Base-by-base conservation (phyloP, 208 protist genomes). In the Trypanosoma melophagium region DNA sequence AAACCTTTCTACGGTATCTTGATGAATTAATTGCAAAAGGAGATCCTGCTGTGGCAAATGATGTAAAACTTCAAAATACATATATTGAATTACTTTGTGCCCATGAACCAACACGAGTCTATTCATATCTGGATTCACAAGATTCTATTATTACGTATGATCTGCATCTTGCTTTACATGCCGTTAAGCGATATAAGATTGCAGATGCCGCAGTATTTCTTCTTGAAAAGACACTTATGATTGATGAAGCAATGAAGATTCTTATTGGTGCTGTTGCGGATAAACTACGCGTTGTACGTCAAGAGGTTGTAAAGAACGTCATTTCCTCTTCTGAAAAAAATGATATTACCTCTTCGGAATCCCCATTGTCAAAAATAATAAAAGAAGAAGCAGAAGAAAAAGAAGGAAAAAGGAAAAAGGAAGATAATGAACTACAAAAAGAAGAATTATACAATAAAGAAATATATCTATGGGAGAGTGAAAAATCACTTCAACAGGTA, bases 31-130 rank as follows among this genome's bases (percentile, higher is more conserved):
- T 90, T 41, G 77, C 66, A 14, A 91, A 84, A 42, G 74, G 64
- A 4, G 83, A 89, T 47, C 54, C 60, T 22, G 41, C 45, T 0
- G 77, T 87, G 9, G 55, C 70, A 50, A 76, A 50, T 28, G 84
- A 95, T 68, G 67, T 82, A 51, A 77, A 74, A 38, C 58, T 95
- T 57, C 89, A 95, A 66, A 89, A 91, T 66, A 84, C 73, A 4
- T 95, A 93, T 75, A 92, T 95, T 79, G 86, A 89, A 71, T 77
- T 95, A 0, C 71, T 92, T 3, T 91, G 83, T 57, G 69, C 73
- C 16, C 69, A 91, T 53, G 69, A 80, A 2, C 84, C 89, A 40
- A 45, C 38, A n/a, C 61, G 74, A 0, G 89, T 95, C 17, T 88
- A 86, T 71, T 22, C 59, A 13, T 86, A 95, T 53, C 56, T 95